Evolutionary conservation across 2,329 filamentous ascomycete genomes (phyloP).

Genomic region (Alternaria tenuissima): DNA sequence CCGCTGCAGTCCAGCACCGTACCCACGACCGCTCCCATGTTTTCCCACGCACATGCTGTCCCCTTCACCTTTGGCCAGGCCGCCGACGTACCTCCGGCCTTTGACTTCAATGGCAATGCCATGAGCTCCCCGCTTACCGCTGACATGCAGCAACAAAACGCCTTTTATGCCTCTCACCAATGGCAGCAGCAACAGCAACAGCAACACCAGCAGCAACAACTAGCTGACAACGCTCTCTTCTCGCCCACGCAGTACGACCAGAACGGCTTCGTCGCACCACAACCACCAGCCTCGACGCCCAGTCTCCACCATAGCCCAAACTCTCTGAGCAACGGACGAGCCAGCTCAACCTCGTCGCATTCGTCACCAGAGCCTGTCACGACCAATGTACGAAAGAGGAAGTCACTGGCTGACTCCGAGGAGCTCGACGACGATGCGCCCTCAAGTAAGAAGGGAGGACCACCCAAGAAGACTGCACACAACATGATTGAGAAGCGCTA

Average conservation of each 20-base stretch:
- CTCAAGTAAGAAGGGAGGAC: conserved; percentile 61
- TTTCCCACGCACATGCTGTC: conserved; percentile 25
- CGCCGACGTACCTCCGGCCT: conserved; percentile 42
- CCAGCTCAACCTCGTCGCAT: conserved; percentile 58
- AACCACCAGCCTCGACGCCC: conserved; percentile 43
- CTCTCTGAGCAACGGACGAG: conserved; percentile 44
- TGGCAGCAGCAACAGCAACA: conserved; percentile 44
- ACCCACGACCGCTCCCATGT: conserved; percentile 36
- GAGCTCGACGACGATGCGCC: conserved; percentile 66
- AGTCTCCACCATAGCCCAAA: conserved; percentile 50
- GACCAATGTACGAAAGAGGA: conserved; percentile 47
- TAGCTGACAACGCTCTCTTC: conserved; percentile 36
- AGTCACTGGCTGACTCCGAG: conserved; percentile 61
- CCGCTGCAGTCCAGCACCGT: conserved; percentile 28
- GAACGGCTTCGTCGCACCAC: conserved; percentile 29
- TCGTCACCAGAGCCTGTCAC: conserved; percentile 68
- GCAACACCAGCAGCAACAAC: conserved; percentile 35
- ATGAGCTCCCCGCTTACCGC: conserved; percentile 44
- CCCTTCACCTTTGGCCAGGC: conserved; percentile 47
- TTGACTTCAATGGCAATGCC: conserved; percentile 42
- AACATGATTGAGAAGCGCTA: conserved; percentile 99
- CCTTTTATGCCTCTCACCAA: conserved; percentile 42
- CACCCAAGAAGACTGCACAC: conserved; percentile 89
- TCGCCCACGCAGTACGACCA: conserved; percentile 40
- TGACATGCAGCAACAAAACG: conserved; percentile 37